phyloP scores from a whole-genome alignment of 2,329 filamentous ascomycete genomes.

The Penicillium nordicum region DNA sequence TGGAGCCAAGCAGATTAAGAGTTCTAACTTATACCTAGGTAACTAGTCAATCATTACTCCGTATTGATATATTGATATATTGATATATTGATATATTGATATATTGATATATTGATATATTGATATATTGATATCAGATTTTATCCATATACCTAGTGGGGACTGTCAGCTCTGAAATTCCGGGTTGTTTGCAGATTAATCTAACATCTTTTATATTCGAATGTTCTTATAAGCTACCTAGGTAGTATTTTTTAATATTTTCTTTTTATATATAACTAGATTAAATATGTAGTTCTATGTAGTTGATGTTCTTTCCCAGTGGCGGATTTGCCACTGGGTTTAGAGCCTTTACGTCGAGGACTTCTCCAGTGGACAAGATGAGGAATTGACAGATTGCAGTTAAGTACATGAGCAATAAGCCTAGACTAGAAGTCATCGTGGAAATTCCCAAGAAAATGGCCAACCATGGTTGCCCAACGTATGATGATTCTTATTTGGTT shows the following conservation, averaged over 20 bases:
- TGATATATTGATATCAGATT: neutral
- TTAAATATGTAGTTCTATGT: neutral
- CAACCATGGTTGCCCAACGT: constrained; percentile 7
- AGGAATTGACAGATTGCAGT: neutral
- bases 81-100: neutral
- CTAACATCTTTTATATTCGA: neutral
- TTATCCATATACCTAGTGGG: neutral
- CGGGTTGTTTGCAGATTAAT: neutral
- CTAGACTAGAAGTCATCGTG: neutral
- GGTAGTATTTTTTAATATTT: too few relatives aligned
- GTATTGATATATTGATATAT: too few relatives aligned
- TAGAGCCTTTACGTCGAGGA: constrained; percentile 5
- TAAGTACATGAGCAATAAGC: neutral
- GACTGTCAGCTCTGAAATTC: neutral
- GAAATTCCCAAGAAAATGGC: neutral
- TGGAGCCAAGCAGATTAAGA: neutral
- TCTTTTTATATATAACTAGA: too few relatives aligned
- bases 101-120: too few relatives aligned
- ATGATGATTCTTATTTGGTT: neutral
- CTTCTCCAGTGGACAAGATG: neutral
- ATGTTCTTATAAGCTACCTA: neutral
- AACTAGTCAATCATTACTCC: too few relatives aligned
- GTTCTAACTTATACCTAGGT: neutral
- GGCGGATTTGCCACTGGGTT: neutral
- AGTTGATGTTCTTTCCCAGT: neutral